Conservation (phyloP, 148 eudicot genomes). For the Amaranthus palmeri region DNA sequence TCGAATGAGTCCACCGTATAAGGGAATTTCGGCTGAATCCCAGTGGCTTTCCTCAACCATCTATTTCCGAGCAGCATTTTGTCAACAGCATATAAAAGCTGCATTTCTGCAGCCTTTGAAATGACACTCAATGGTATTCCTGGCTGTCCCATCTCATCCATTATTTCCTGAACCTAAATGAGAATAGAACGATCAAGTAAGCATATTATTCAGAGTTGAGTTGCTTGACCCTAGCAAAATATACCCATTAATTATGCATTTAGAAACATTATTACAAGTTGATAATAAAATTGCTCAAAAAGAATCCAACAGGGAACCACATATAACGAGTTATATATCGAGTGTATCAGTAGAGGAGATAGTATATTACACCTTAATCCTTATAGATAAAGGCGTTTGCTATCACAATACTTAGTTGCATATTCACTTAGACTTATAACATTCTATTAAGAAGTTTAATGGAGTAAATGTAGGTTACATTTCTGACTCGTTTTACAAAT, state of each 20-base stretch:
- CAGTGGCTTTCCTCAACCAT: conserved; percentile 86
- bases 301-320: too few relatives aligned
- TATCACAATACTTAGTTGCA: background rate
- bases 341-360: too few relatives aligned
- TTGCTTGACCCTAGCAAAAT: too few relatives aligned
- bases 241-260: too few relatives aligned
- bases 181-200: too few relatives aligned
- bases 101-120: conserved; percentile 82
- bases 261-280: too few relatives aligned
- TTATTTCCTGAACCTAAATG: conserved; percentile 59
- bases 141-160: conserved; percentile 69
- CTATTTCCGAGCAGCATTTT: conserved; percentile 78
- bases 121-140: conserved; percentile 74
- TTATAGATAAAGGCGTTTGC: background rate
- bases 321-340: too few relatives aligned
- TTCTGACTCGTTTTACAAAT: too few relatives aligned
- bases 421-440: background rate
- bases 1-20: conserved; percentile 94
- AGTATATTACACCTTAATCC: too few relatives aligned
- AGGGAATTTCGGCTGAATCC: conserved; percentile 92
- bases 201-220: background rate
- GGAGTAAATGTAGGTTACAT: too few relatives aligned
- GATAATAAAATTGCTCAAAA: too few relatives aligned
- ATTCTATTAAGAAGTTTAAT: background rate
- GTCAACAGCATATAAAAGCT: conserved; percentile 72